phyloP scores from a whole-genome alignment of 192 early-diverging fungal species.

The Gaertneriomyces semiglobifer region DNA sequence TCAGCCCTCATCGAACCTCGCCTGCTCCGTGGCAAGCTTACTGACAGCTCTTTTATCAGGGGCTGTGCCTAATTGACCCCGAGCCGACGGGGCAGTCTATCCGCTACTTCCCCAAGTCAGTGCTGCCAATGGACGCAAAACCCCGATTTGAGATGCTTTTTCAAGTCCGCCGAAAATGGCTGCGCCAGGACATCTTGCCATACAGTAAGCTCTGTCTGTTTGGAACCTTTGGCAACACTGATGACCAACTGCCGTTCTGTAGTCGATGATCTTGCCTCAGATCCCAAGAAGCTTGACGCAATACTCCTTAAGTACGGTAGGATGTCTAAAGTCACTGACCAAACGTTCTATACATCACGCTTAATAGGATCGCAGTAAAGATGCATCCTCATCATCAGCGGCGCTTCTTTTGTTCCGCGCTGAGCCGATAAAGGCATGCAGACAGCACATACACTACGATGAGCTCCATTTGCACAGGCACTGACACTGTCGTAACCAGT shows the following conservation, averaged over 20 bases:
- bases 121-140: constrained; percentile 38
- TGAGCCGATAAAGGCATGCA: too few relatives aligned
- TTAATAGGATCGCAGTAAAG: neutral
- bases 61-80: constrained; percentile 30
- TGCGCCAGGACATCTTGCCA: constrained; percentile 32
- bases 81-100: constrained; percentile 6
- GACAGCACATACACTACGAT: too few relatives aligned
- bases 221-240: neutral
- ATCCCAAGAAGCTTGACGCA: constrained; percentile 37
- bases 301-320: constrained; percentile 38
- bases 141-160: constrained; percentile 41
- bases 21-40: neutral
- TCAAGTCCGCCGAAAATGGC: constrained; percentile 36
- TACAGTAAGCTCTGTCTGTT: constrained; percentile 27
- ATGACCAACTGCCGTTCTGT: neutral
- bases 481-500: too few relatives aligned
- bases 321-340: constrained; percentile 18
- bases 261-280: constrained; percentile 41
- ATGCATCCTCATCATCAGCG: too few relatives aligned
- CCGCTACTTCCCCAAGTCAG: constrained; percentile 34
- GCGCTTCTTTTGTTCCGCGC: too few relatives aligned
- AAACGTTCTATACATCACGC: constrained; percentile 20
- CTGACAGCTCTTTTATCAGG: neutral
- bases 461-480: too few relatives aligned
- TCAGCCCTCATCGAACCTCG: neutral